phyloP scores from a whole-genome alignment of 1,284 basidiomycete species.

The Ustilago hordei region DNA sequence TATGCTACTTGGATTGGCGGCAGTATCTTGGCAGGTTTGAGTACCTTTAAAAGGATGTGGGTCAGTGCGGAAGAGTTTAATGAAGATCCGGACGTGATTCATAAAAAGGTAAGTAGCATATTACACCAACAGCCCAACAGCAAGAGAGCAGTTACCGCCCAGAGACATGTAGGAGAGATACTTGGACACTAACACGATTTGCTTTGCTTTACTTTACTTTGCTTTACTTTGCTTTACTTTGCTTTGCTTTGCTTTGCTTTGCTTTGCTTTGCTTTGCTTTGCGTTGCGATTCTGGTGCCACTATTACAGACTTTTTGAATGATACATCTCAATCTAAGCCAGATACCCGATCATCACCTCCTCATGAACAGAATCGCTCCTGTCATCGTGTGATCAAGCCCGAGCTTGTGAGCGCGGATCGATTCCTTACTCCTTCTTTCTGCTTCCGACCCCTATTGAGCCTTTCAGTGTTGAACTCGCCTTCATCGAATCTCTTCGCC shows the following conservation, averaged over 20 bases:
- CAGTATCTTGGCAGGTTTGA: slow-evolving; percentile 82
- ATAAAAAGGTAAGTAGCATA: slow-evolving; percentile 73
- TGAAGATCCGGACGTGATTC: slow-evolving; percentile 98
- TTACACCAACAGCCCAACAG: not conserved
- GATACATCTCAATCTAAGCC: not conserved
- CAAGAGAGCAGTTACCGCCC: not conserved
- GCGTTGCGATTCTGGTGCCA: slow-evolving; percentile 1
- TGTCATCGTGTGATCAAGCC: no score
- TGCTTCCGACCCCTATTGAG: no score
- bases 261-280: not conserved
- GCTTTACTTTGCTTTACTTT: no score
- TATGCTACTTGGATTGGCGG: slow-evolving; percentile 99
- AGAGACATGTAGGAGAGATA: no score
- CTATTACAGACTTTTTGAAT: slow-evolving; percentile 19
- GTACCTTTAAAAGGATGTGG: slow-evolving; percentile 88
- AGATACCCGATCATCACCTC: not conserved
- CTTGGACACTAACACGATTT: not conserved
- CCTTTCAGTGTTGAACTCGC: no score
- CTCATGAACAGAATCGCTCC: no score
- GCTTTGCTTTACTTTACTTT: not conserved
- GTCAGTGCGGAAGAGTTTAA: slow-evolving; percentile 99
- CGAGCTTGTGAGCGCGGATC: no score
- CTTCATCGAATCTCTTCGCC: no score
- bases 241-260: not conserved
- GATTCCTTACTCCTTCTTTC: no score